Evolutionary conservation across 2,329 filamentous ascomycete species (phyloP), one percentile per base, ranked within the genome.

Genomic region (Massarina eburnea): DNA sequence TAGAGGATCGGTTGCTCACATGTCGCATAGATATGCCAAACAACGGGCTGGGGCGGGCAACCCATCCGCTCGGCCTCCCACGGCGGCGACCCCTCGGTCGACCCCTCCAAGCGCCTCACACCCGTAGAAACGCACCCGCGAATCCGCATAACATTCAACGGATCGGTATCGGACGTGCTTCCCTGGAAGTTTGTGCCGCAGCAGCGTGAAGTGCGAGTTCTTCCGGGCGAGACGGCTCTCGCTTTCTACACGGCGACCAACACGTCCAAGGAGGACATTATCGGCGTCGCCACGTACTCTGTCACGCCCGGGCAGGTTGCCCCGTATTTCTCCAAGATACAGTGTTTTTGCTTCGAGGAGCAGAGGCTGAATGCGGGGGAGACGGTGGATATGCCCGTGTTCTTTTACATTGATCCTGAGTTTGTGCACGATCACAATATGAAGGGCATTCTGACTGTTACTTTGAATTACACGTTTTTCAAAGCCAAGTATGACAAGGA

Each of bases 161-260:
- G 91, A 38, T 95, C 90, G 21, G 91, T 96, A 1, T 97, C 92
- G 1, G 94, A 97, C 67, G 85, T 96, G 1, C 80, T 99, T 21
- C 91, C 92, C 1, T 99, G 94, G 94, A 96, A 96, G 70, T 99
- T 99, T 71, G 84, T 84, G 2, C 94, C 94, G 1, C 94, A 99
- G 73, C 94, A 99, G 76, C 88, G 92, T 46, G 94, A 99, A 76
- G 94, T 99, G 41, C 84, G 90, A 45, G 92, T 99, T 1, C 79
- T 97, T 1, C 95, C 94, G 0, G 95, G 95, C 54, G 94, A 99
- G 77, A 99, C 94, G 2, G 94, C 94, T 4, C 78, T 99, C 55
- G 94, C 95, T 3, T 99, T 99, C 71, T 99, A 96, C 74, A 99
- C 90, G 6, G 94, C 94, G 10, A 96, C 91, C 45, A 99, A 99